Base-by-base conservation (phyloP, 2,329 filamentous ascomycete genomes). In the Colletotrichum agaves region DNA sequence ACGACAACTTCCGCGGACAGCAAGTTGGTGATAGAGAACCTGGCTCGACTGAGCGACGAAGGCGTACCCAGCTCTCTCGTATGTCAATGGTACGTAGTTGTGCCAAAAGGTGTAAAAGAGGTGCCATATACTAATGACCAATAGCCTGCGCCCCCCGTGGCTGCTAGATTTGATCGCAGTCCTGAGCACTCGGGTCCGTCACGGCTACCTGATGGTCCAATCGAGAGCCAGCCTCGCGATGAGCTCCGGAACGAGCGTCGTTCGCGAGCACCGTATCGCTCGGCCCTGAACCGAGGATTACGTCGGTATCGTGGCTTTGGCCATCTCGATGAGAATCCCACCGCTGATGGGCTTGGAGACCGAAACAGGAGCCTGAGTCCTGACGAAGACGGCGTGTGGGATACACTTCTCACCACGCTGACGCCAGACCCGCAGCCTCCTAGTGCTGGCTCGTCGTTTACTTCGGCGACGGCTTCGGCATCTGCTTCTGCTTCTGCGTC, bases 331-430 rank as follows among this genome's bases (percentile, higher is more conserved):
- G 64, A 67, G 15, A 31, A 37, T 5, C 19, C 64, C 19, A 61
- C 47, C 53, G 67, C 91, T 1, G 90, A 97, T 77, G 93, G 93
- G 4, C 85, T 97, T 15, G 94, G 93, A 41, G 93, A 97, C 78
- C 91, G 94, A 66, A 88, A 93, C 70, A 89, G 93, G 72, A 97
- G 93, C 77, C 81, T 93, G n/a, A 94, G 91, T 75, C 90, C 91
- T 1, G 90, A 91, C 61, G 84, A 82, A 43, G 85, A 88, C 70
- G 84, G 85, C 56, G 83, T 84, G 1, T 98, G 94, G 94, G 91
- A 95, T 67, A 93, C 90, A 3, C 88, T 98, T 60, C 83, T 94
- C 64, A 90, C 87, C 6, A 97, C 93, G 0, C 86, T 98, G 69
- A 90, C 92, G 0, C 93, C 93, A 0, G 94, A 97, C 76, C 89